Conservation (phyloP, 495 filamentous ascomycete genomes). For the Pseudoneurospora amorphoporcata region DNA sequence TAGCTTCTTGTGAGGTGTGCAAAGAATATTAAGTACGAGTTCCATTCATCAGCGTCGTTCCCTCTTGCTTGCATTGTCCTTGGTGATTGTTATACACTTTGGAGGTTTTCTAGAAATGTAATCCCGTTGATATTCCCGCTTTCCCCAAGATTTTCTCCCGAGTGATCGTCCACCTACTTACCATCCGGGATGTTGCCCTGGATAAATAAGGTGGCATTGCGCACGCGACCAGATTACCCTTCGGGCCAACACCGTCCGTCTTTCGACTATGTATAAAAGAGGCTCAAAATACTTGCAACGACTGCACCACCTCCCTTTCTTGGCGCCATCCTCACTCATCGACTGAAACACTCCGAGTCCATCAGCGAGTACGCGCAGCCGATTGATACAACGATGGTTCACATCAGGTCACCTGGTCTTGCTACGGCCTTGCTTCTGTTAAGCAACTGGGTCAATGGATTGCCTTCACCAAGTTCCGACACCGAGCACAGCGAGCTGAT, state of each 20-base stretch:
- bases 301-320: not conserved
- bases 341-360: not conserved
- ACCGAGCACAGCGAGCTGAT: not conserved
- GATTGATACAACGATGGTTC: not conserved
- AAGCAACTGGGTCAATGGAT: not conserved
- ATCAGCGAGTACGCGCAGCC: not conserved
- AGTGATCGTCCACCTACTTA: not conserved
- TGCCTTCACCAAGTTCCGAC: constrained; percentile 1
- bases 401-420: not conserved
- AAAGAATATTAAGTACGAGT: not conserved
- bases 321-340: not conserved
- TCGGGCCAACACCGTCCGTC: constrained; percentile 14
- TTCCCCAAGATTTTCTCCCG: not conserved
- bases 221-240: constrained; percentile 2
- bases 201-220: not conserved
- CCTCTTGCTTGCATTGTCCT: not conserved
- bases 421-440: constrained; percentile 2
- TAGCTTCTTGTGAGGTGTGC: not conserved
- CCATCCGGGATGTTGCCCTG: not conserved
- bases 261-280: not conserved
- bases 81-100: not conserved
- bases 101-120: not conserved
- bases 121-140: not conserved
- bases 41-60: not conserved
- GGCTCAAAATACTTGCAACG: not conserved